phyloP scores from a whole-genome alignment of 2,329 filamentous ascomycete genomes.

The Xylaria sp. region DNA sequence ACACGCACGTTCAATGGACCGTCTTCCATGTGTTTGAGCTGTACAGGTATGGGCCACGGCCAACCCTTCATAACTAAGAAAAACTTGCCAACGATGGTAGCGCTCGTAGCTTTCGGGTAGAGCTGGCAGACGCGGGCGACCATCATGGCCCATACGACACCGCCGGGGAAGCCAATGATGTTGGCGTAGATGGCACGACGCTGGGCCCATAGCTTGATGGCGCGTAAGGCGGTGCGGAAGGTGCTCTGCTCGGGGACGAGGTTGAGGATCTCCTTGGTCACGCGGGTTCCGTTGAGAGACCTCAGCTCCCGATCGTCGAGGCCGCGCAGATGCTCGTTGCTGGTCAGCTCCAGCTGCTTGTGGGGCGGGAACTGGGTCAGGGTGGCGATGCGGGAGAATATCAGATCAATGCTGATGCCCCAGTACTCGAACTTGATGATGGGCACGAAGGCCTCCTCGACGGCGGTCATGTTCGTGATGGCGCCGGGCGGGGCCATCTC shows the following conservation, averaged over 20 bases:
- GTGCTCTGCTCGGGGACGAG: constrained; percentile 90
- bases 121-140: constrained; percentile 95
- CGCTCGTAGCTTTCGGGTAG: constrained; percentile 90
- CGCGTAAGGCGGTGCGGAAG: constrained; percentile 87
- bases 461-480: constrained; percentile 84
- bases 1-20: constrained; percentile 83
- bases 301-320: constrained; percentile 87
- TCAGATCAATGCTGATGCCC: constrained; percentile 93
- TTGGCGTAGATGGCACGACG: constrained; percentile 93
- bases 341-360: constrained; percentile 77
- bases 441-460: constrained; percentile 91
- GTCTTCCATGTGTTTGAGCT: constrained; percentile 87
- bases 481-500: constrained; percentile 80
- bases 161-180: constrained; percentile 94
- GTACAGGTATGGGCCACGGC: constrained; percentile 93
- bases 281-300: constrained; percentile 91
- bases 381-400: constrained; percentile 80
- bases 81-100: constrained; percentile 91
- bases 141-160: constrained; percentile 98
- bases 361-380: constrained; percentile 75
- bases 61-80: constrained; percentile 91
- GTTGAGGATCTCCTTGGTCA: constrained; percentile 90
- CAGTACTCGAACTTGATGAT: constrained; percentile 97
- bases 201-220: constrained; percentile 97
- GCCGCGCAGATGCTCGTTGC: constrained; percentile 85